Percentiles rank a stretch among this genome's conserved stretches.
These are phyloP conservation scores for Phialophora chinensis DNA, from an alignment of 2,329 filamentous ascomycete genomes.

Conservation along the genomic window DNA sequence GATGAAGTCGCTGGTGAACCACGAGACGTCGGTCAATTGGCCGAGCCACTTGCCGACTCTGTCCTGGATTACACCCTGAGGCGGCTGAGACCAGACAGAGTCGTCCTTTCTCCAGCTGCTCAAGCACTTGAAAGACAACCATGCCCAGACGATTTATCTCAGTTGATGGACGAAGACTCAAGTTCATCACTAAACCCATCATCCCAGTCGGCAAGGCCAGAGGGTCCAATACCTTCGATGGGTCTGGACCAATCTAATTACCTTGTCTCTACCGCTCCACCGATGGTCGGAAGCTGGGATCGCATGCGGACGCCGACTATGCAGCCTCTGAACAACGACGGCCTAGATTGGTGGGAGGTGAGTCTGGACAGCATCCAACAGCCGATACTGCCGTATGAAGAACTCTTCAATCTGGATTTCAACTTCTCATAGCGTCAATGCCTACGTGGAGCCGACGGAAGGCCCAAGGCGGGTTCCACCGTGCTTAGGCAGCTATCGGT, in stretches of 20 bases:
- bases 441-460: too few species aligned
- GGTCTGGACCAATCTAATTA: not conserved
- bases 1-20: conserved; percentile 17
- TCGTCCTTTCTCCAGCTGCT: not conserved
- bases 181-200: conserved; percentile 4
- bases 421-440: conserved; percentile 7
- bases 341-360: conserved; percentile 19
- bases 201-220: not conserved
- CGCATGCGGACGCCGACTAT: conserved; percentile 10
- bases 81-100: conserved; percentile 5
- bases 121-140: conserved; percentile 7
- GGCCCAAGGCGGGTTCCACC: not conserved
- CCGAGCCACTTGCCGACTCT: conserved; percentile 23
- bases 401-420: conserved; percentile 18
- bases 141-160: conserved; percentile 15
- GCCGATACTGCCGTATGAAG: conserved; percentile 18
- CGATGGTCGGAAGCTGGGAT: not conserved
- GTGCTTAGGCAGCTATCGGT: conserved; percentile 2
- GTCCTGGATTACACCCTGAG: conserved; percentile 19
- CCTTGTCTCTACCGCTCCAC: not conserved
- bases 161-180: conserved; percentile 11
- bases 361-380: conserved; percentile 20
- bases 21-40: conserved; percentile 13
- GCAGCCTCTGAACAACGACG: not conserved
- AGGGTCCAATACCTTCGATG: not conserved